Evolutionary conservation across 1,284 basidiomycete genomes (phyloP).

Genomic region (Leccinum colubrinum): DNA sequence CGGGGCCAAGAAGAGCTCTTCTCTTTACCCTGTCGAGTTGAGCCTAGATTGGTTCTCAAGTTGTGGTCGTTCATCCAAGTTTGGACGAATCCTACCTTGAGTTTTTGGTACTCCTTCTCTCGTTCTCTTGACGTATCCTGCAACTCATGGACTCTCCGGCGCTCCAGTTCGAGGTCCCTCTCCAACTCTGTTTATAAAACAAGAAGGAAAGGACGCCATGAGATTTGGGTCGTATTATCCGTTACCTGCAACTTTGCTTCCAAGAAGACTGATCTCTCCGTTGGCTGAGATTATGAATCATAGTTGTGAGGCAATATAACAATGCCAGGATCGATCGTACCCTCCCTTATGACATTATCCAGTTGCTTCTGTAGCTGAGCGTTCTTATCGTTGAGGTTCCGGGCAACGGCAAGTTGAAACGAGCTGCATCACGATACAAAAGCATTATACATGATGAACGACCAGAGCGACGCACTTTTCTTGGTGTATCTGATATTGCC

Average conservation of each 20-base stretch:
- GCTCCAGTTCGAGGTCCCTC: slow-evolving; percentile 75
- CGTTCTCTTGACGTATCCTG: slow-evolving; percentile 73
- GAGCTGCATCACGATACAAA: slow-evolving; percentile 44
- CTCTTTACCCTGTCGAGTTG: slow-evolving; percentile 83
- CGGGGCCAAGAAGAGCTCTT: slow-evolving; percentile 59
- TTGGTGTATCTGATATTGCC: slow-evolving; percentile 86
- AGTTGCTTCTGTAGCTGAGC: slow-evolving; percentile 78
- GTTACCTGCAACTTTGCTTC: slow-evolving; percentile 62
- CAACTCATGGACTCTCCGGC: slow-evolving; percentile 66
- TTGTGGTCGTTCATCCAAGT: not conserved
- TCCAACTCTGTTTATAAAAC: slow-evolving; percentile 54
- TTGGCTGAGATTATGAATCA: slow-evolving; percentile 50
- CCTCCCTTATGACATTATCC: slow-evolving; percentile 78
- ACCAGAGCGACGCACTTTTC: slow-evolving; percentile 53
- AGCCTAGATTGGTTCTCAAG: slow-evolving; percentile 42
- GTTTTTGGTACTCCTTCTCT: slow-evolving; percentile 84
- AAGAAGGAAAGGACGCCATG: slow-evolving; percentile 1
- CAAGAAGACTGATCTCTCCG: slow-evolving; percentile 69
- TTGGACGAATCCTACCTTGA: slow-evolving; percentile 52
- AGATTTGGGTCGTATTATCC: not conserved
- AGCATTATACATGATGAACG: not conserved
- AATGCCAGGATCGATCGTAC: slow-evolving; percentile 33
- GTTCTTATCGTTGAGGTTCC: slow-evolving; percentile 77
- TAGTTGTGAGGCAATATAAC: slow-evolving; percentile 1
- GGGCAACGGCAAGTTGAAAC: slow-evolving; percentile 77